Conservation (phyloP, 2,329 filamentous ascomycete species). For the Cyphellophora europaea region DNA sequence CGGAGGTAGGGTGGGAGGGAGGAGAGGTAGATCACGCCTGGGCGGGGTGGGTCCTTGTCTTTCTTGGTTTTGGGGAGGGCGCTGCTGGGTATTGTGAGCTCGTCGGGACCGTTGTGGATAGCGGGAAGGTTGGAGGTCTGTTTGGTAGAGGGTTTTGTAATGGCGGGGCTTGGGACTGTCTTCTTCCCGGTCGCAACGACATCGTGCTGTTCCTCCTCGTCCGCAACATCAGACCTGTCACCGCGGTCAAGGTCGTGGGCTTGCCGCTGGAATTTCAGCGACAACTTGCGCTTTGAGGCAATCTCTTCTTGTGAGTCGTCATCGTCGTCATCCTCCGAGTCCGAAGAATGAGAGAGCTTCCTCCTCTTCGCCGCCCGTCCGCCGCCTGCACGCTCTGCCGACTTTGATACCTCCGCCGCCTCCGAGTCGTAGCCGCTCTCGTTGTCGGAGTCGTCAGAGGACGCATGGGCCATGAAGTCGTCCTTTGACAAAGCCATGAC, state of each 20-base stretch:
- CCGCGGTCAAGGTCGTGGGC: not conserved
- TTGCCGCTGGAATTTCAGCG: too few species aligned
- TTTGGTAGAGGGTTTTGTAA: not conserved
- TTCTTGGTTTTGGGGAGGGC: slow-evolving; percentile 34
- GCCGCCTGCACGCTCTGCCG: slow-evolving; percentile 3
- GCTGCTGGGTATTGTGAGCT: not conserved
- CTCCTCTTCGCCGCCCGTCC: slow-evolving; percentile 12
- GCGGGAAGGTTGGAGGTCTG: not conserved
- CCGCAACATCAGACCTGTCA: not conserved
- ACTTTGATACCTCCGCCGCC: slow-evolving; percentile 31
- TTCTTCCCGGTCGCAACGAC: not conserved
- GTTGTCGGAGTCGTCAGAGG: slow-evolving; percentile 28
- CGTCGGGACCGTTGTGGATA: not conserved
- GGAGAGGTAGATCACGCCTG: slow-evolving; percentile 35
- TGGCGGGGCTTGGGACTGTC: not conserved
- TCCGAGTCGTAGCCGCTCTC: slow-evolving; percentile 37
- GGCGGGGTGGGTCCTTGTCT: slow-evolving; percentile 24
- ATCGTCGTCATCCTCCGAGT: slow-evolving; percentile 24
- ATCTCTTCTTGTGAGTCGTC: slow-evolving; percentile 8
- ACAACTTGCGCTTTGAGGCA: slow-evolving; percentile 11
- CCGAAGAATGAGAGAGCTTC: slow-evolving; percentile 15
- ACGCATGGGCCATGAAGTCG: slow-evolving; percentile 29
- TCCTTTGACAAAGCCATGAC: slow-evolving; percentile 17
- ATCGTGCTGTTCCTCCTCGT: not conserved
- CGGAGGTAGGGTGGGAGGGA: slow-evolving; percentile 39